Base-by-base conservation (phyloP, 441 rosid genomes). In the Macaranga tanarius region DNA sequence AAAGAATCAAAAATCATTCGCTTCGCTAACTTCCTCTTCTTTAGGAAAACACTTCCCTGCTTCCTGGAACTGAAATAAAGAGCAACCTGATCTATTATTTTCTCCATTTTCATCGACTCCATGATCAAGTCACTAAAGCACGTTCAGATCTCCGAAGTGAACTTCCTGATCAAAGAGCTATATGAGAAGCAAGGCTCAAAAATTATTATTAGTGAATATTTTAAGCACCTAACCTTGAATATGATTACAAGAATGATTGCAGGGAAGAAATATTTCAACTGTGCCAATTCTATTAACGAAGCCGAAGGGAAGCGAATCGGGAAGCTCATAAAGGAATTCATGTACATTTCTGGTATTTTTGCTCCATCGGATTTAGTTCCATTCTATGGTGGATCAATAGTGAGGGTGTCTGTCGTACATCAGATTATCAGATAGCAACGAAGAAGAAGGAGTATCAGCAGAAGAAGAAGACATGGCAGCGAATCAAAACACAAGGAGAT, bases 401-500 rank as follows among this genome's bases (percentile, higher is more conserved):
- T n/a, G n/a, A n/a, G n/a, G n/a, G n/a, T n/a, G n/a, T n/a, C n/a
- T n/a, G n/a, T n/a, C n/a, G n/a, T n/a, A n/a, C n/a, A n/a, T n/a
- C n/a, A n/a, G n/a, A n/a, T n/a, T n/a, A n/a, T n/a, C n/a, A n/a
- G n/a, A n/a, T n/a, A n/a, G n/a, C n/a, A n/a, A n/a, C n/a, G n/a
- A n/a, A n/a, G n/a, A n/a, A n/a, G n/a, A n/a, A n/a, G n/a, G n/a
- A n/a, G n/a, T n/a, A n/a, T n/a, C n/a, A n/a, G n/a, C n/a, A n/a
- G n/a, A n/a, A n/a, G n/a, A n/a, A n/a, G n/a, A n/a, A n/a, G n/a
- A n/a, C n/a, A n/a, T n/a, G n/a, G n/a, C n/a, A n/a, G 22, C 97
- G 90, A 72, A 95, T 86, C 77, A 89, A 80, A 40, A 91, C 82
- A 74, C 82, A 80, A 0, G 94, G 87, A 61, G 95, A 92, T 62